A percentile compares a stretch with the other conserved stretches of the same genome.
Conservation (phyloP, 1,139 yeast genomes). For the Ogataea hybrid region DNA sequence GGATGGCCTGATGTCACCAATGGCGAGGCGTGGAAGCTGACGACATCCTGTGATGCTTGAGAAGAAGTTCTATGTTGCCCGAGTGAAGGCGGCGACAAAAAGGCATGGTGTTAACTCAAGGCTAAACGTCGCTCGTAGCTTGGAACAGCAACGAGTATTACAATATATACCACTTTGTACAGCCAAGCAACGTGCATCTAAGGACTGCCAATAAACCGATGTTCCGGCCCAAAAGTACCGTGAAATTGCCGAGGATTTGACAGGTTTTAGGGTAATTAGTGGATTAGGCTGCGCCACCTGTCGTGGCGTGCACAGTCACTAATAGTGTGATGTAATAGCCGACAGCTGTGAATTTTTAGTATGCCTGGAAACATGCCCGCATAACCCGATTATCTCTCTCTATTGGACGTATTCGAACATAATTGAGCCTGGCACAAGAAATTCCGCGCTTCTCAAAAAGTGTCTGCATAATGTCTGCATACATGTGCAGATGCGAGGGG, state of each 20-base stretch:
- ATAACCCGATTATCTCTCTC: background rate
- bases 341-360: background rate
- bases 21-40: background rate
- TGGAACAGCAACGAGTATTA: no score
- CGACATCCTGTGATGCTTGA: background rate
- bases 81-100: background rate
- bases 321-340: constrained; percentile 3
- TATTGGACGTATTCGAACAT: background rate
- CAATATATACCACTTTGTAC: no score
- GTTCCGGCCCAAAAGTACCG: background rate
- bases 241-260: background rate
- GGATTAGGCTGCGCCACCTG: constrained; percentile 4
- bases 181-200: no score
- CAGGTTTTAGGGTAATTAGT: background rate
- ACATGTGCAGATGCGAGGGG: constrained; percentile 8
- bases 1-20: background rate
- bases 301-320: constrained; percentile 3
- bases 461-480: background rate
- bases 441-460: background rate
- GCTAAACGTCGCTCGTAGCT: no score
- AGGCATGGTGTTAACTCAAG: no score
- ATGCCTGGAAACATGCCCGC: background rate
- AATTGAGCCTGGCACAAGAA: background rate
- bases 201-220: no score
- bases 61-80: background rate